phyloP scores from a whole-genome alignment of 208 protist species.

The Vickermania ingenoplastis region DNA sequence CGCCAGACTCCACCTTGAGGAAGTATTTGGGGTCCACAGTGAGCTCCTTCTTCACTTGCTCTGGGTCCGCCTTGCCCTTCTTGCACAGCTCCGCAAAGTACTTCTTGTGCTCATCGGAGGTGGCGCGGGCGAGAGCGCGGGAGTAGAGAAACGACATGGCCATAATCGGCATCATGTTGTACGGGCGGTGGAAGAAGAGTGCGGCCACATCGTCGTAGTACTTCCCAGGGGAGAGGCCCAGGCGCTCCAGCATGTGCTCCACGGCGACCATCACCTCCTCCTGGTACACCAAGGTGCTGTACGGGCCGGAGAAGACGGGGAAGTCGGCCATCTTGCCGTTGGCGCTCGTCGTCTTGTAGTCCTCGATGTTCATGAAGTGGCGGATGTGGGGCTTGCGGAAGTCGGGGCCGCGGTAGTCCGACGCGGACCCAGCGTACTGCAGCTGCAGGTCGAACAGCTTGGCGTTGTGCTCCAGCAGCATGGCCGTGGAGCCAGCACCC shows the following conservation, averaged over 20 bases:
- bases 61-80: slow-evolving; percentile 36
- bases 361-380: slow-evolving; percentile 76
- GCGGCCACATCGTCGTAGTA: slow-evolving; percentile 81
- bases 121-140: slow-evolving; percentile 68
- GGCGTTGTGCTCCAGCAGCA: slow-evolving; percentile 70
- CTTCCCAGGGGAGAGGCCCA: slow-evolving; percentile 46
- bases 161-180: slow-evolving; percentile 91
- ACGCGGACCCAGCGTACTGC: slow-evolving; percentile 58
- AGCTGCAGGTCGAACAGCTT: slow-evolving; percentile 74
- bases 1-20: slow-evolving; percentile 58
- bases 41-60: slow-evolving; percentile 51
- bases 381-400: slow-evolving; percentile 85
- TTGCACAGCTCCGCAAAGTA: slow-evolving; percentile 62
- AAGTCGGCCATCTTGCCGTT: slow-evolving; percentile 85
- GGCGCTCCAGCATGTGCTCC: slow-evolving; percentile 76
- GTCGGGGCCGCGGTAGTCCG: slow-evolving; percentile 85
- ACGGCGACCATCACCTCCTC: slow-evolving; percentile 81
- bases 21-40: slow-evolving; percentile 63
- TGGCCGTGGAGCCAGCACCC: slow-evolving; percentile 74
- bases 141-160: slow-evolving; percentile 85
- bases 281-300: slow-evolving; percentile 81
- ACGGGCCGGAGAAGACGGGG: too few relatives aligned
- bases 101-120: slow-evolving; percentile 48
- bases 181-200: slow-evolving; percentile 88
- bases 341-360: slow-evolving; percentile 50